Evolutionary conservation across 177 flowering plant species (phyloP), one percentile per base, ranked within the genome.

Genomic region (Vitis hybrid): DNA sequence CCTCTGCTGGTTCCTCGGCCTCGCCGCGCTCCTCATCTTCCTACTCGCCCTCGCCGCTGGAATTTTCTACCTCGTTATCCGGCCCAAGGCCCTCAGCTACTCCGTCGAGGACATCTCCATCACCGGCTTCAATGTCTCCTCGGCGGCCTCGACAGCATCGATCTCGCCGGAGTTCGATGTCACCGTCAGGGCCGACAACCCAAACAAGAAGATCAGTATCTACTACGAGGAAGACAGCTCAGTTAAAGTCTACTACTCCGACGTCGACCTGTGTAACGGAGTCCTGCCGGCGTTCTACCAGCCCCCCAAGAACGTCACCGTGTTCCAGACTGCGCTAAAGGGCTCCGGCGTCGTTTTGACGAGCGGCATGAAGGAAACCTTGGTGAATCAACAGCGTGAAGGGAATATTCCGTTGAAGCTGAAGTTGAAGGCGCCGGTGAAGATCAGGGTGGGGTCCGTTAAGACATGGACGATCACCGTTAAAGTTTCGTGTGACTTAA

Each of bases 391-490:
- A 45, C 78, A 79, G 73, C 74, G 11, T 12, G n/a, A 10, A 2
- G 78, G 87, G 51, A 65, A 65, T 67, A 85, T 93, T 68, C 89
- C 93, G 78, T 78, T 95, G 14, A 64, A 11, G 55, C 2, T 95
- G 78, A 67, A 65, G 48, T 0, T 88, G 18, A 80, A 70, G 45
- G 86, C 75, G 4, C 98, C 99, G 18, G 90, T 92, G 10, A 86
- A 72, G 79, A 48, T 96, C 2, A 86, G 87, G 74, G 74, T 90
- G 0, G 95, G 97, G 3, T 55, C 86, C 70, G 74, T 93, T 29
- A 89, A 84, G 83, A 84, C 90, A 33, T 93, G 97, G 97, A 79
- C 64, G 77, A 68, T 93, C 11, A 80, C 85, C 51, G 89, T 89
- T 60, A 89, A 81, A 70, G 89, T 90, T 5, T 61, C 61, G 26